Conservation (phyloP, 306 rosid species). For the Medicago ruthenica region DNA sequence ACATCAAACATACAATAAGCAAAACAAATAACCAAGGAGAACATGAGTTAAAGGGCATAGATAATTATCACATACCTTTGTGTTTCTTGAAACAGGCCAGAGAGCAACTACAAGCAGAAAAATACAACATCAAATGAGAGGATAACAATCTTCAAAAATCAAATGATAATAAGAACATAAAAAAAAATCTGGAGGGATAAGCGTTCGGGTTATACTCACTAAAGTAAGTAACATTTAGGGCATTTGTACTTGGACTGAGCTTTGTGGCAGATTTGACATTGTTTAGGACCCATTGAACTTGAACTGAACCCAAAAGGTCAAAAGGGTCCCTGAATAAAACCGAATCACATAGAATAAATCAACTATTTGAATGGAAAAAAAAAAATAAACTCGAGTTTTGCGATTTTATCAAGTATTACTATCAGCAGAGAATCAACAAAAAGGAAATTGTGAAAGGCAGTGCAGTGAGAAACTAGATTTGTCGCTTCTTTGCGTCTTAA, state of each 20-base stretch:
- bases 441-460: background rate
- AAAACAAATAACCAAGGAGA: conserved; percentile 11
- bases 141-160: background rate
- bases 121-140: conserved; percentile 33
- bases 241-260: conserved; percentile 84
- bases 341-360: conserved; percentile 4
- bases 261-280: conserved; percentile 74
- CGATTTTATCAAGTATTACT: background rate
- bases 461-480: no score
- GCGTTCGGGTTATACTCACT: conserved; percentile 47
- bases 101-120: conserved; percentile 63
- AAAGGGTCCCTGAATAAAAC: background rate
- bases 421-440: background rate
- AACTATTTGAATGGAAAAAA: background rate
- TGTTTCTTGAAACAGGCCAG: conserved; percentile 82
- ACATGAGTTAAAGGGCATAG: background rate
- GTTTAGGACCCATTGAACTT: conserved; percentile 64
- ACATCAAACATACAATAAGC: conserved; percentile 26
- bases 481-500: background rate
- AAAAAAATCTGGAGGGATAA: background rate
- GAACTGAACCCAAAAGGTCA: background rate
- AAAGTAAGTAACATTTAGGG: conserved; percentile 74
- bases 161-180: background rate
- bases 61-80: conserved; percentile 60
- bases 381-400: conserved; percentile 2